Percentiles rank a stretch among this genome's conserved stretches.
These are phyloP conservation scores for Globisporangium irregulare DNA, from an alignment of 352 stramenopile species.

Conservation along the genomic window DNA sequence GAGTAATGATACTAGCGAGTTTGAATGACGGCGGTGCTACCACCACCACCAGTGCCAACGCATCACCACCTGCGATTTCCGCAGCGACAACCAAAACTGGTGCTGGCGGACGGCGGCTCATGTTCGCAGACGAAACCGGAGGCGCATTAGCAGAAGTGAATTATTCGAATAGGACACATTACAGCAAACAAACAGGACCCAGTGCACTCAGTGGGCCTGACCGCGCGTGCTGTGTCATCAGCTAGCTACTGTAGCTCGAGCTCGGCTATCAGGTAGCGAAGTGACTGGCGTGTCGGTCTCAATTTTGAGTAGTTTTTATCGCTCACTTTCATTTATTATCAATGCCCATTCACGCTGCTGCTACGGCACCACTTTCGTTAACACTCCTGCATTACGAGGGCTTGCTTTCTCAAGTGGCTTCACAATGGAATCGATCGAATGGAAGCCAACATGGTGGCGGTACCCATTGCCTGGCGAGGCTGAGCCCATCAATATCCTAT, in stretches of 20 bases:
- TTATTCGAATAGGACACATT: slow-evolving; percentile 74
- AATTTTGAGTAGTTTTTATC: slow-evolving; percentile 11
- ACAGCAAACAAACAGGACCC: slow-evolving; percentile 64
- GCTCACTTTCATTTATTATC: neutral
- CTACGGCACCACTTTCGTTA: neutral
- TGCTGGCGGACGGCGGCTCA: slow-evolving; percentile 29
- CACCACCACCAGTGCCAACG: neutral
- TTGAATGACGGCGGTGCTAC: slow-evolving; percentile 4
- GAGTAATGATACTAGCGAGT: slow-evolving; percentile 8
- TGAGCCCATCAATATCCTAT: neutral
- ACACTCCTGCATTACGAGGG: neutral
- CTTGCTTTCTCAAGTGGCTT: neutral
- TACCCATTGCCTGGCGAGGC: neutral
- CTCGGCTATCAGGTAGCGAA: neutral
- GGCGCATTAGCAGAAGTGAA: slow-evolving; percentile 55
- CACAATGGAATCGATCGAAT: neutral
- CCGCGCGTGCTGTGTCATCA: slow-evolving; percentile 47
- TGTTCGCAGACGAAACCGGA: slow-evolving; percentile 66
- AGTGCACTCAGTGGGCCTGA: slow-evolving; percentile 26
- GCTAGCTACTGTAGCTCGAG: slow-evolving; percentile 16
- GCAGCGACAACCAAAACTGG: slow-evolving; percentile 25
- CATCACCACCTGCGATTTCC: neutral
- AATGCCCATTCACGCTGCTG: neutral
- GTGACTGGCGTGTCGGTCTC: neutral
- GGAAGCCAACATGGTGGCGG: neutral